These are phyloP conservation scores for Lagenidium sp. DNA, from an alignment of 352 stramenopile genomes.

Conservation along the genomic window DNA sequence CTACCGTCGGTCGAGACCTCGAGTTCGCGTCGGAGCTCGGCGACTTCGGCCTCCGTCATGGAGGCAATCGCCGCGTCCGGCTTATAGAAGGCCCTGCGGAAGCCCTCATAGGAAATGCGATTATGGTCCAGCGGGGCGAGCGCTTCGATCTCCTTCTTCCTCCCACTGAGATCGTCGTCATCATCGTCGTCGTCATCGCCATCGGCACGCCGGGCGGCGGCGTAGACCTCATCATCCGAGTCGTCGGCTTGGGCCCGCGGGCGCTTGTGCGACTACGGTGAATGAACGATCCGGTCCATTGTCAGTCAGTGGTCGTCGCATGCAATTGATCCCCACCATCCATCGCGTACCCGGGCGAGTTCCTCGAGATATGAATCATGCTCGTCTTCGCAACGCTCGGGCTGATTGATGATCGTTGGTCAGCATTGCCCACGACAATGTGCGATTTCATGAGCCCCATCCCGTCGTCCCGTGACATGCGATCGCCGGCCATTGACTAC, in stretches of 20 bases:
- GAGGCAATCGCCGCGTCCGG: conserved; percentile 27
- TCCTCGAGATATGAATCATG: conserved; percentile 18
- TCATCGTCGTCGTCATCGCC: conserved; percentile 14
- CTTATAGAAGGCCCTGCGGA: conserved; percentile 74
- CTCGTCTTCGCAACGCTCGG: conserved; percentile 18
- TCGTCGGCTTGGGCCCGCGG: conserved; percentile 6
- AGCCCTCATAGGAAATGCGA: conserved; percentile 67
- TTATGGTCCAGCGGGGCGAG: conserved; percentile 64
- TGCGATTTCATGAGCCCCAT: too few relatives aligned
- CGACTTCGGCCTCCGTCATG: conserved; percentile 25
- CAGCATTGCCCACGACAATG: too few relatives aligned
- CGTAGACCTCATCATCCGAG: conserved; percentile 78
- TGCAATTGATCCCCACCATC: too few relatives aligned
- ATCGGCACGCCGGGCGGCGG: conserved; percentile 38
- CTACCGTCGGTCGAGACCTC: conserved; percentile 35
- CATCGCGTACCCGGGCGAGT: conserved; percentile 20
- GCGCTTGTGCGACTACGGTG: conserved; percentile 41
- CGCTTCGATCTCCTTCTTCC: conserved; percentile 65
- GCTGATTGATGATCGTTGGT: not conserved
- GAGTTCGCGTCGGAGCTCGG: conserved; percentile 33
- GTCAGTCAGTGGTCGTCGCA: too few relatives aligned
- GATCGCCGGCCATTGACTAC: too few relatives aligned
- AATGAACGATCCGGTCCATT: too few relatives aligned
- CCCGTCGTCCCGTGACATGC: too few relatives aligned
- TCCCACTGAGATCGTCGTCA: conserved; percentile 18